Base-by-base conservation (phyloP, 805 yeast species). In the Ogataea trehalophila region DNA sequence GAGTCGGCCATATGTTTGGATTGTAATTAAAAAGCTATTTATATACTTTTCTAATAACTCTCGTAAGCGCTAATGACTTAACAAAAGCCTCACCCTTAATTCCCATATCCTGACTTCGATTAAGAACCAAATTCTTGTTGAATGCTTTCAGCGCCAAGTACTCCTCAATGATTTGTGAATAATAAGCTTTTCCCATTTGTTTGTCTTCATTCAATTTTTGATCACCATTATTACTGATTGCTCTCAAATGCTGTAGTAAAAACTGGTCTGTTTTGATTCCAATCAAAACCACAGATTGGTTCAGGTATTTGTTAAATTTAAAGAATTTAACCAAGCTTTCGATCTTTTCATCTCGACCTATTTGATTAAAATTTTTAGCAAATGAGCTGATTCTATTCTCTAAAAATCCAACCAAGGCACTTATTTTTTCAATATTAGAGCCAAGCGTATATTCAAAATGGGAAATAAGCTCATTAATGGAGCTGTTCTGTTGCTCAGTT, bases 361-460 rank as follows among this genome's bases (percentile, higher is more conserved):
- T 11, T 9, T 16, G 14, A 6, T 35, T 16, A 15, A n/a, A 29
- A 15, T 5, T 33, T 15, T 29, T 42, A 9, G 2, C 18, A 4
- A 29, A 15, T 6, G 17, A 20, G 16, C 13, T 42, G 1, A 42
- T 16, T 9, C 16, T 17, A 4, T 4, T 36, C 13, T 23, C 16
- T 14, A 17, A 20, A 4, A 35, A 18, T 6, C 23, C n/a, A 8
- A 49, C 18, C 13, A 16, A 15, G 16, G 37, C 22, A 16, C 45
- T 45, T 5, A 58, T 14, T 31, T 49, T 43, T 20, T 42, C 38
- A 3, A 50, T 23, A 14, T 39, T 44, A 11, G 50, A 44, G 5
- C 42, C 52, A 2, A 59, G 20, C 11, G 31, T 35, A 39, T 52
- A 46, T 29, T 60, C 62, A 33, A 57, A 58, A 1, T 50, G 49